Conservation (phyloP, 805 yeast genomes). For the Sugiyamaella americana region DNA sequence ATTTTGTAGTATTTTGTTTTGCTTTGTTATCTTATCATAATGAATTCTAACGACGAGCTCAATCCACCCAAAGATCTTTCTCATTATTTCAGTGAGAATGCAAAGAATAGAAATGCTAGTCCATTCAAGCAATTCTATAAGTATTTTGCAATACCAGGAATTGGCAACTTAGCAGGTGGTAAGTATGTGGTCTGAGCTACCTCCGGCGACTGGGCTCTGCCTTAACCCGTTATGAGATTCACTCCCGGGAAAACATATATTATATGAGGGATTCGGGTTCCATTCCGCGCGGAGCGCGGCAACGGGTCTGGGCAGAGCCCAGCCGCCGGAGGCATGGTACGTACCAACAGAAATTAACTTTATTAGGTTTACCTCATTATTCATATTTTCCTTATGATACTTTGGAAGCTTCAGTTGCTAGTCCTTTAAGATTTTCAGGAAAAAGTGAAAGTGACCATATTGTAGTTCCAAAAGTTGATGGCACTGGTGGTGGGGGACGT, state of each 20-base stretch:
- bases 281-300: too few relatives aligned
- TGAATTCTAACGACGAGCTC: too few relatives aligned
- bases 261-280: too few relatives aligned
- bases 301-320: not conserved
- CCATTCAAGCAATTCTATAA: constrained; percentile 79
- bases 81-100: constrained; percentile 71
- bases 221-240: not conserved
- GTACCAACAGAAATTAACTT: not conserved
- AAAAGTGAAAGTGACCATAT: constrained; percentile 4
- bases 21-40: too few relatives aligned
- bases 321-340: not conserved
- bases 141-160: constrained; percentile 63
- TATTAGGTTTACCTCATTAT: constrained; percentile 81
- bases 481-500: too few relatives aligned
- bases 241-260: too few relatives aligned
- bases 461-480: constrained; percentile 33
- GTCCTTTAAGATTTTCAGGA: constrained; percentile 36
- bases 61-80: constrained; percentile 46
- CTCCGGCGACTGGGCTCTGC: too few relatives aligned
- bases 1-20: too few relatives aligned
- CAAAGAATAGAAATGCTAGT: constrained; percentile 65
- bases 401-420: constrained; percentile 50
- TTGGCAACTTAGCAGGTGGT: constrained; percentile 73
- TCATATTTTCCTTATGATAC: constrained; percentile 89
- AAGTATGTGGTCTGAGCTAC: too few relatives aligned